These are phyloP conservation scores for Paramarasmius palmivorus DNA, from an alignment of 1,284 basidiomycete species.

Conservation along the genomic window DNA sequence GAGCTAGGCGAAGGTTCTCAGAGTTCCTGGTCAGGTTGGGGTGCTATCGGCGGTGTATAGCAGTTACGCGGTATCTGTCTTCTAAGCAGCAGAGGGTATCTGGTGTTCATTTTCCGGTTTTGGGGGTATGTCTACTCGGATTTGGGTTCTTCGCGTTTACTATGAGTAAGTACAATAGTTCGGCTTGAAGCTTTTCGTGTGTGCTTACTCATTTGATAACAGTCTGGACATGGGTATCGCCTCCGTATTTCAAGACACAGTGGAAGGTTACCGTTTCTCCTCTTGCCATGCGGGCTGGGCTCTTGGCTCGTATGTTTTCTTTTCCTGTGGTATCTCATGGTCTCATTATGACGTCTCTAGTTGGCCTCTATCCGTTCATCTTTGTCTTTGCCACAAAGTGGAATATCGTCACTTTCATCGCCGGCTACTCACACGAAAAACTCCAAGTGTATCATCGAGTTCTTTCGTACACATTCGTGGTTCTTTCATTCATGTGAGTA, in stretches of 20 bases:
- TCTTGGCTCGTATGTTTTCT: constrained; percentile 1
- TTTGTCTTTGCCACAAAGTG: constrained; percentile 1
- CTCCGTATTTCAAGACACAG: not conserved
- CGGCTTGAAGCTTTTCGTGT: not conserved
- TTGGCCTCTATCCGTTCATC: constrained; percentile 1
- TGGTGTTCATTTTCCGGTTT: not conserved
- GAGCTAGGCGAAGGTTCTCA: not conserved
- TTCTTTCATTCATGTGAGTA: not conserved
- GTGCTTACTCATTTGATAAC: too few relatives aligned
- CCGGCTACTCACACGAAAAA: constrained; percentile 4
- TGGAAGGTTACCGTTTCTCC: not conserved
- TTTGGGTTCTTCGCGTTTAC: not conserved
- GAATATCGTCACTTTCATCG: constrained; percentile 3
- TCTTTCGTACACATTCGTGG: not conserved
- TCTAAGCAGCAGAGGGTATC: not conserved
- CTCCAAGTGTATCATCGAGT: constrained; percentile 5
- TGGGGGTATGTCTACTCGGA: not conserved
- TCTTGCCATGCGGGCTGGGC: not conserved
- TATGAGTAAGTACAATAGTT: not conserved
- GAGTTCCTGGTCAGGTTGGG: not conserved
- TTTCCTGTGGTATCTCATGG: not conserved
- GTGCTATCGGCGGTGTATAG: not conserved
- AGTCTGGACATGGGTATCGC: constrained; percentile 1
- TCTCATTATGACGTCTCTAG: not conserved
- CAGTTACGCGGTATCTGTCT: not conserved